phyloP scores from a whole-genome alignment of 805 yeast genomes.

The Saccharomycopsis oosterbeekiorum region DNA sequence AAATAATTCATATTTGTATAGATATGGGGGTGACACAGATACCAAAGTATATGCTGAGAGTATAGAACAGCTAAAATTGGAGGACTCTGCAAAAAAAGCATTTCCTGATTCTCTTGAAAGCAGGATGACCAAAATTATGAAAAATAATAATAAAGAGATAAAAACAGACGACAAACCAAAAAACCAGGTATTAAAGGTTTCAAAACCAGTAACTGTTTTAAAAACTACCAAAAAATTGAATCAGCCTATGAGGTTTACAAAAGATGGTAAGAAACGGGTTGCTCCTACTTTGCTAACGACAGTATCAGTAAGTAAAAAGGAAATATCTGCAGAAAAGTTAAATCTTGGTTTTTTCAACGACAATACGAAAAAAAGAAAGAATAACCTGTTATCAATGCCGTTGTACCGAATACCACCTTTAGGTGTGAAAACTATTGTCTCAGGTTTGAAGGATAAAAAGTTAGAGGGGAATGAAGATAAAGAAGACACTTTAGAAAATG shows the following conservation, averaged over 20 bases:
- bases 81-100: conserved; percentile 39
- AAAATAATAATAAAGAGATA: not conserved
- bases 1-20: conserved; percentile 58
- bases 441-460: conserved; percentile 39
- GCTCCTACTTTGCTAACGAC: conserved; percentile 57
- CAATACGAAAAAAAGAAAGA: conserved; percentile 20
- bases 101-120: conserved; percentile 19
- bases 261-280: conserved; percentile 69
- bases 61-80: conserved; percentile 64
- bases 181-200: not conserved
- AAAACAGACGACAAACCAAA: not conserved
- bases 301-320: conserved; percentile 21
- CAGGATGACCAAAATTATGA: conserved; percentile 35
- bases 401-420: conserved; percentile 46
- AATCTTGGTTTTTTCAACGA: conserved; percentile 16
- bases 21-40: conserved; percentile 85
- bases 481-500: conserved; percentile 21
- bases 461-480: conserved; percentile 20
- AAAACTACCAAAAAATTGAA: conserved; percentile 20
- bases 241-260: conserved; percentile 53
- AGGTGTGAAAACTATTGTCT: conserved; percentile 56
- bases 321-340: conserved; percentile 14
- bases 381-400: conserved; percentile 32
- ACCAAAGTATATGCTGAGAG: conserved; percentile 81
- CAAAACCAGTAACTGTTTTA: conserved; percentile 10